phyloP scores from a whole-genome alignment of 331 rosid species.

The Quercus tomentella region DNA sequence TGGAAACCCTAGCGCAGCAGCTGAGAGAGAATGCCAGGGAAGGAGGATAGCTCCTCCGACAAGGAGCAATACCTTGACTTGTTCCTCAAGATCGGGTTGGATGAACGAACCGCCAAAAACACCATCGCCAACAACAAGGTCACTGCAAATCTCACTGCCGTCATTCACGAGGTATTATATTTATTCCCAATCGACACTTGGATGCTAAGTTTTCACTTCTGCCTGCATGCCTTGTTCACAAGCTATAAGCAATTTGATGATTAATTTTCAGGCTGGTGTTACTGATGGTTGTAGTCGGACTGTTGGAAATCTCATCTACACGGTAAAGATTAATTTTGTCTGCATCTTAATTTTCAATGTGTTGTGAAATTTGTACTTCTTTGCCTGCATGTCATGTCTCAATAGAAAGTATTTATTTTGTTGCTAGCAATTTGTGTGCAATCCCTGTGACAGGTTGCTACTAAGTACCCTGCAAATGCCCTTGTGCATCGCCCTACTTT shows the following conservation, averaged over 20 bases:
- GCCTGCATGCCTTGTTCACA: neutral
- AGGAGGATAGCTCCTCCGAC: slow-evolving; percentile 45
- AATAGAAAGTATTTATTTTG: neutral
- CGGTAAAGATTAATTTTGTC: slow-evolving; percentile 34
- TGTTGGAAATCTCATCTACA: slow-evolving; percentile 81
- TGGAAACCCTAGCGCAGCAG: neutral
- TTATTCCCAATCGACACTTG: neutral
- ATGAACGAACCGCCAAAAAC: slow-evolving; percentile 82
- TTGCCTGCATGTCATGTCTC: no score
- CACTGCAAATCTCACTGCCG: slow-evolving; percentile 71
- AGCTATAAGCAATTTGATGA: neutral
- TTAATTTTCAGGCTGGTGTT: slow-evolving; percentile 60
- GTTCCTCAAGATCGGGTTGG: slow-evolving; percentile 68
- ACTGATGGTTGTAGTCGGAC: slow-evolving; percentile 64
- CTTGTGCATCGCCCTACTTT: slow-evolving; percentile 68
- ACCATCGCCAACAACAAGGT: slow-evolving; percentile 87
- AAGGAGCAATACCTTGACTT: slow-evolving; percentile 72
- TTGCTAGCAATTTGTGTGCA: neutral
- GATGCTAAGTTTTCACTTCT: neutral
- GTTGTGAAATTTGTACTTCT: neutral
- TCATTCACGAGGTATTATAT: slow-evolving; percentile 64
- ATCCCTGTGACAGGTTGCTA: slow-evolving; percentile 66
- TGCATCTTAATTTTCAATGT: neutral
- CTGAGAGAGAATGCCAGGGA: slow-evolving; percentile 42
- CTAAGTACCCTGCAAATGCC: slow-evolving; percentile 84